Evolutionary conservation across 495 filamentous ascomycete genomes (phyloP), one percentile per base, ranked within the genome.

Genomic region (Lophiotrema nucula): DNA sequence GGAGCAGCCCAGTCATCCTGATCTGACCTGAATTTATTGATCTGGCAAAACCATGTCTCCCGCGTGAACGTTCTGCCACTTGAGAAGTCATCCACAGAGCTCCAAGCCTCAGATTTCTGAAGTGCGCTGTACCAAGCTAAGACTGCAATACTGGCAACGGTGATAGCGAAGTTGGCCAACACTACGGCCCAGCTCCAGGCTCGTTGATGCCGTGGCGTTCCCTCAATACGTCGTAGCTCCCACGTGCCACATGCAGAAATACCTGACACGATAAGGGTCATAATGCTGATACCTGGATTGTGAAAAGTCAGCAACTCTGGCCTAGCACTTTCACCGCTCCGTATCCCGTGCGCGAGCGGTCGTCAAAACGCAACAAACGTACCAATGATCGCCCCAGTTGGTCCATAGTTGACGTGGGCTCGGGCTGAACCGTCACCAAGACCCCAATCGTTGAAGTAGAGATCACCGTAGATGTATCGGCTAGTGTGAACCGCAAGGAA

Each of bases 11-110:
- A 60, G 21, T 35, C 56, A 19, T 53, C 33, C n/a, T n/a, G n/a
- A n/a, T 35, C 18, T n/a, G 47, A 41, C 12, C 24, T 8, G 6
- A 25, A 47, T 16, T 26, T 25, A 18, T 46, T 16, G 16, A 60
- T 48, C 56, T 39, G 27, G 18, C 56, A 60, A 2, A 31, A 28
- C 39, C 38, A 60, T 24, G 39, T 53, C 48, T 60, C 56, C 41
- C 42, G 50, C 5, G 56, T 53, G 6, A 13, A 27, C 39, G 27
- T 39, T 42, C 27, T 5, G 2, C 23, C 41, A 37, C 2, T 12
- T 6, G 1, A 35, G 2, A 19, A 41, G 1, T 51, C 56, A 42
- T 53, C 56, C 41, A 23, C 56, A 26, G 27, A 53, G 2, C 41
- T 39, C 56, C 24, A 8, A 19, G 47, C 23, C 28, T 47, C 49